A percentile compares a stretch with the other conserved stretches of the same genome.
These are phyloP conservation scores for Laguncularia racemosa DNA, from an alignment of 345 rosid species.

Conservation along the genomic window DNA sequence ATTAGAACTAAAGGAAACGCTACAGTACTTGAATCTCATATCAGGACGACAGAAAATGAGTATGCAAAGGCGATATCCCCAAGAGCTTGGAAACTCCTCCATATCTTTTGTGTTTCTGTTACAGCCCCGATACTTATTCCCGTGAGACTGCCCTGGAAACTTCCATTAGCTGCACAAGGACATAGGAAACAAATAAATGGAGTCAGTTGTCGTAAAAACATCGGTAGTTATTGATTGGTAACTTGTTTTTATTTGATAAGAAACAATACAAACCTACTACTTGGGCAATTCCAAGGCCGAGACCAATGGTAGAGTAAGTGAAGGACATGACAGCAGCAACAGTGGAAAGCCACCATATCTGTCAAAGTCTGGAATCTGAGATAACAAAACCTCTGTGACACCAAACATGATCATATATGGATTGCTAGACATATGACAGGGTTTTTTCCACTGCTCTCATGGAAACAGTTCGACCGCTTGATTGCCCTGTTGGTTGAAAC, in stretches of 20 bases:
- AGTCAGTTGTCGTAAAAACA: background rate
- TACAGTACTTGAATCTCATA: slow-evolving; percentile 67
- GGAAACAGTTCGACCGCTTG: slow-evolving; percentile 70
- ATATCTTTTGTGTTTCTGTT: slow-evolving; percentile 21
- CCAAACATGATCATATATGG: slow-evolving; percentile 79
- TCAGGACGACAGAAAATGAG: slow-evolving; percentile 27
- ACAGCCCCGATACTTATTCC: slow-evolving; percentile 23
- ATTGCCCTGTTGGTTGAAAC: slow-evolving; percentile 50
- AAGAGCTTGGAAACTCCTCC: slow-evolving; percentile 34
- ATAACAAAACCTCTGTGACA: slow-evolving; percentile 49
- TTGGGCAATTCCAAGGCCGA: slow-evolving; percentile 37
- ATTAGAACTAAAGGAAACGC: background rate
- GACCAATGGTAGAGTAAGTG: slow-evolving; percentile 47
- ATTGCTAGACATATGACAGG: slow-evolving; percentile 64
- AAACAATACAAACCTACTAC: slow-evolving; percentile 23
- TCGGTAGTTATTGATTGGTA: background rate
- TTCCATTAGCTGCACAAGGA: slow-evolving; percentile 13
- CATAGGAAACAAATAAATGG: background rate
- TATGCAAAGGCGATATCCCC: slow-evolving; percentile 36
- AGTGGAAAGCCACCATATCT: slow-evolving; percentile 54
- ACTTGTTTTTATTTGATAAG: background rate
- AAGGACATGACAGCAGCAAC: slow-evolving; percentile 60
- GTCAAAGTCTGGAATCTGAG: slow-evolving; percentile 70
- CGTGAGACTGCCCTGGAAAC: slow-evolving; percentile 23
- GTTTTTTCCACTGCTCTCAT: slow-evolving; percentile 46